Conservation (phyloP, 148 eudicot species). For the Pouteria glomerata region DNA sequence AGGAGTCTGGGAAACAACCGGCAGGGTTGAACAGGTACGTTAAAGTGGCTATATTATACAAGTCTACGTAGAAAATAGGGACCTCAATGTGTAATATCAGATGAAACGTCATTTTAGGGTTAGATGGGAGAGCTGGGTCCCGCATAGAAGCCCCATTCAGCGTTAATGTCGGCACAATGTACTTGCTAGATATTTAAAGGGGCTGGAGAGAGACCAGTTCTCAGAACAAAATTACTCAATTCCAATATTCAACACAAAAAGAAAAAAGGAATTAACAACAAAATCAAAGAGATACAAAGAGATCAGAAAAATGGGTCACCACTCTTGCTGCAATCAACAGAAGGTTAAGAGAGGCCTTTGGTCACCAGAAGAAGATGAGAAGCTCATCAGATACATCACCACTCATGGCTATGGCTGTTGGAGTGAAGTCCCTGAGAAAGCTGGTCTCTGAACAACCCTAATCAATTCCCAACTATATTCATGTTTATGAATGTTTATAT, state of each 20-base stretch:
- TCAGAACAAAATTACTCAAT: neutral
- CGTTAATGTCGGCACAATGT: neutral
- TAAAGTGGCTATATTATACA: constrained; percentile 26
- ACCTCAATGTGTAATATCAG: constrained; percentile 12
- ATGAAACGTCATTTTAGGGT: constrained; percentile 40
- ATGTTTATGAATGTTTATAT: neutral
- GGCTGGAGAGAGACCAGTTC: neutral
- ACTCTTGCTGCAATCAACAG: constrained; percentile 93
- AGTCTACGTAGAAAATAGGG: constrained; percentile 29
- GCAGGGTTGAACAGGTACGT: constrained; percentile 15
- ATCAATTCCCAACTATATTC: too few species aligned
- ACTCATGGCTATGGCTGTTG: constrained; percentile 93
- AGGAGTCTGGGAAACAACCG: neutral
- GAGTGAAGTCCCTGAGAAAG: constrained; percentile 98
- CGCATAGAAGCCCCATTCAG: neutral
- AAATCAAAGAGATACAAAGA: too few species aligned
- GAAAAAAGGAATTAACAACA: neutral
- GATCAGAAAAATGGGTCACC: constrained; percentile 60
- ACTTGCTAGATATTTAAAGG: neutral
- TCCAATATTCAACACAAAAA: neutral
- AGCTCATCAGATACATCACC: constrained; percentile 74
- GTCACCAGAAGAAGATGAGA: constrained; percentile 95
- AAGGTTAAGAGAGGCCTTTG: constrained; percentile 94
- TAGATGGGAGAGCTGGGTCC: constrained; percentile 30
- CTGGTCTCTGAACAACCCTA: too few species aligned